phyloP scores from a whole-genome alignment of 2,329 filamentous ascomycete genomes.

The Penicillium sp. region DNA sequence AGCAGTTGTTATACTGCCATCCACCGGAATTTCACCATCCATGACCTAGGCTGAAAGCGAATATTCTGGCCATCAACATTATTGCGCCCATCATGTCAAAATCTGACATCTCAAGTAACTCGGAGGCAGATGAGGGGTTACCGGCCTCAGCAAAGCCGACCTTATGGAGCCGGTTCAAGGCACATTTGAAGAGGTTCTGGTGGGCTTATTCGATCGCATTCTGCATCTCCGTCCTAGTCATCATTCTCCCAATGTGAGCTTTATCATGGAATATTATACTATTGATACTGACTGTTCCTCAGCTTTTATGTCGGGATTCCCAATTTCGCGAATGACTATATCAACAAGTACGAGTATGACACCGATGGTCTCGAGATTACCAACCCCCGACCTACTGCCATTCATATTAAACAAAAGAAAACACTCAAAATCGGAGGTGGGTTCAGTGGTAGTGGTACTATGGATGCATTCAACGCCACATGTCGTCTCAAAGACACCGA shows the following conservation, averaged over 20 bases:
- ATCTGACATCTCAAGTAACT: constrained; percentile 15
- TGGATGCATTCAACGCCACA: constrained; percentile 25
- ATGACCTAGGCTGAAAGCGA: not conserved
- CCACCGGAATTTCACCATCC: not conserved
- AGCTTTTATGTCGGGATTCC: constrained; percentile 30
- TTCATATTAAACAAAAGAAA: constrained; percentile 26
- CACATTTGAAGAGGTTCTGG: constrained; percentile 30
- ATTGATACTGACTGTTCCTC: not conserved
- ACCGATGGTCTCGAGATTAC: constrained; percentile 25
- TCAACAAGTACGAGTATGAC: constrained; percentile 26
- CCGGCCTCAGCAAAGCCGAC: constrained; percentile 14
- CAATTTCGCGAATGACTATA: constrained; percentile 26
- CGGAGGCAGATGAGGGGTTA: constrained; percentile 3
- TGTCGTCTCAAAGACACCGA: constrained; percentile 15
- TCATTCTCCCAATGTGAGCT: constrained; percentile 26
- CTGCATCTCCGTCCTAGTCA: constrained; percentile 21
- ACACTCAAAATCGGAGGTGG: constrained; percentile 19
- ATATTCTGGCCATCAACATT: not conserved
- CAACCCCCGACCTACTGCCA: constrained; percentile 24
- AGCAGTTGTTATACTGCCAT: not conserved
- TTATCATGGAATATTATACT: not conserved
- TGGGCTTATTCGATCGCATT: constrained; percentile 27
- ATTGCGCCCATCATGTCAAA: constrained; percentile 20
- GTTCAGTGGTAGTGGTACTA: constrained; percentile 25
- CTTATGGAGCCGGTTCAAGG: constrained; percentile 23